These are phyloP conservation scores for Talaromyces sp. DNA, from an alignment of 2,329 filamentous ascomycete species.

Conservation along the genomic window DNA sequence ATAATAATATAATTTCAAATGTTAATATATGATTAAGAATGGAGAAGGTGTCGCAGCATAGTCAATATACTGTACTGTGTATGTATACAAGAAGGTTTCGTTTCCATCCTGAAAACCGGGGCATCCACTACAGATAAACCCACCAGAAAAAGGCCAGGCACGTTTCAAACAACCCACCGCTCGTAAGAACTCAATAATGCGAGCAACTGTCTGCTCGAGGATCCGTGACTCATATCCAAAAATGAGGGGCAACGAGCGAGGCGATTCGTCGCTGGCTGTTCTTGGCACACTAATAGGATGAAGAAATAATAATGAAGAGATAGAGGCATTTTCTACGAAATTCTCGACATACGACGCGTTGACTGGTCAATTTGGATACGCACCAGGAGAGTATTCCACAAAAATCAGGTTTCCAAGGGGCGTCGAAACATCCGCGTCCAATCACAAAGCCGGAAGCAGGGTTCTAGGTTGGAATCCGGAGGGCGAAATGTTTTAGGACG, in stretches of 20 bases:
- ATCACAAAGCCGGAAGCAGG: not conserved
- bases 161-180: not conserved
- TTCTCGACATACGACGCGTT: not conserved
- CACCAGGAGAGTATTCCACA: not conserved
- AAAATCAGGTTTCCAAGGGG: not conserved
- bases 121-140: not conserved
- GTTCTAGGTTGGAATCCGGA: not conserved
- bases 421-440: not conserved
- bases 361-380: not conserved
- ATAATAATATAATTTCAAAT: not conserved
- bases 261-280: not conserved
- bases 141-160: not conserved
- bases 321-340: not conserved
- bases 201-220: not conserved
- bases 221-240: not conserved
- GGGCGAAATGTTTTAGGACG: not conserved
- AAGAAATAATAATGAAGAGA: not conserved
- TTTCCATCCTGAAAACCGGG: conserved; percentile 1
- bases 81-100: not conserved
- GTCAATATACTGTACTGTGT: not conserved
- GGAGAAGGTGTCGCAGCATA: not conserved
- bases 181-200: not conserved
- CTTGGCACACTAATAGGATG: not conserved
- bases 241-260: not conserved
- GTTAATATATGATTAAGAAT: not conserved